Evolutionary conservation across 1,284 basidiomycete genomes (phyloP), one percentile per base, ranked within the genome.

Genomic region (Cystobasidiaceae sp.): DNA sequence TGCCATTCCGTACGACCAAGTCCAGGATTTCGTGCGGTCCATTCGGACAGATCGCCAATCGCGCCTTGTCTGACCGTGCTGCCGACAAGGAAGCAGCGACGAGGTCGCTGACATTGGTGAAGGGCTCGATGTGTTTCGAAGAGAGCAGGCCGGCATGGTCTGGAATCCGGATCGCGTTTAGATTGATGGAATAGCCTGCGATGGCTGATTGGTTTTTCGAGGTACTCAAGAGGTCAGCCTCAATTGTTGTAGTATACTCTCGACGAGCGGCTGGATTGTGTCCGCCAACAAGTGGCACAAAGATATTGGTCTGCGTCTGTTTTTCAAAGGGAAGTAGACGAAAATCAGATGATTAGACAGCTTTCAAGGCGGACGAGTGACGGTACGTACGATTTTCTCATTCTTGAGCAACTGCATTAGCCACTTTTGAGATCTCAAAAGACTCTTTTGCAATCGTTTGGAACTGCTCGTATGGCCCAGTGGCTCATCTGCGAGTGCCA

Each of bases 21-120:
- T 75, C 76, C 2, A 91, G 82, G 25, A 89, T 82, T 60, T 88
- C 86, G 67, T 90, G 89, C 1, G 89, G 89, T 0, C 85, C 85
- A 0, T 71, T 71, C 0, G 81, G 74, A 0, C 82, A 83, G 44
- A 84, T 83, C 34, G 82, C 80, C 11, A 89, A 72, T 17, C 88
- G 85, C 0, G 81, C 81, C 74, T 89, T 90, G 13, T 69, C 63
- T 2, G 70, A 21, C 0, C 85, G 80, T 0, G 89, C 79, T 0
- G 79, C 71, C 0, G 62, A 60, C 4, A 90, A 80, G 4, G 88
- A 90, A 1, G 85, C 77, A 30, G 78, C 76, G 5, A 89, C 71
- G 25, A 89, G 66, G n/a, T 52, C 67, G 0, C 77, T 81, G 66
- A 11, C 55, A 46, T 6, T 30, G n/a, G 43, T 27, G 28, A 57